These are phyloP conservation scores for Cryptococcus deneoformans DNA, from an alignment of 1,284 basidiomycete species.

Conservation along the genomic window DNA sequence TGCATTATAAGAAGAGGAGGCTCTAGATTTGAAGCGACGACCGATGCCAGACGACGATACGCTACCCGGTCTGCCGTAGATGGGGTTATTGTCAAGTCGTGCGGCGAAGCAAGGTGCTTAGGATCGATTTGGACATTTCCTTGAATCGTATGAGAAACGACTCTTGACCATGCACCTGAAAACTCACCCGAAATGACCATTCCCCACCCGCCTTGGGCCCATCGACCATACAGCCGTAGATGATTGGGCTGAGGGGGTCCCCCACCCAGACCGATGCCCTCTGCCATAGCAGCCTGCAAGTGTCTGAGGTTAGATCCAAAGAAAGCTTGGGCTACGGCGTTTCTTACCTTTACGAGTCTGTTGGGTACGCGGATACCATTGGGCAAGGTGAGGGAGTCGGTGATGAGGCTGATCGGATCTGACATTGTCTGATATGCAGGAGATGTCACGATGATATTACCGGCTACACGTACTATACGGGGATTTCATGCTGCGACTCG, in stretches of 20 bases:
- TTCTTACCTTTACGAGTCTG: conserved; percentile 54
- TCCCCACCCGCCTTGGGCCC: conserved; percentile 79
- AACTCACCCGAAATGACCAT: conserved; percentile 72
- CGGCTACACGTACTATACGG: neutral
- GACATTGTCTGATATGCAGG: neutral
- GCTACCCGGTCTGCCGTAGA: conserved; percentile 45
- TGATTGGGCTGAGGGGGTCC: conserved; percentile 68
- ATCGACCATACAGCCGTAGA: conserved; percentile 66
- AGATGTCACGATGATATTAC: neutral
- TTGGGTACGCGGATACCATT: conserved; percentile 54
- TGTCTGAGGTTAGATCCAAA: neutral
- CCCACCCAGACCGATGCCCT: conserved; percentile 71
- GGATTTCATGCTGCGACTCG: too few species aligned
- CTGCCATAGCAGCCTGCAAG: conserved; percentile 74
- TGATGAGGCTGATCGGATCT: conserved; percentile 37
- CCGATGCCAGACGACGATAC: conserved; percentile 56
- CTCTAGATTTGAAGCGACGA: conserved; percentile 50
- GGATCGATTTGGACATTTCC: conserved; percentile 77
- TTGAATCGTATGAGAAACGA: conserved; percentile 14
- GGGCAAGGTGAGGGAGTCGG: conserved; percentile 57
- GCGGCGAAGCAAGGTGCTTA: conserved; percentile 71
- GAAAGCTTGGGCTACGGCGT: neutral
- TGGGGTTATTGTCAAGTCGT: conserved; percentile 68
- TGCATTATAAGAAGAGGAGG: conserved; percentile 60
- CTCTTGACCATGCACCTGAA: neutral